Base-by-base conservation (phyloP, 768 basidiomycete species). In the Hypholoma fasciculare region DNA sequence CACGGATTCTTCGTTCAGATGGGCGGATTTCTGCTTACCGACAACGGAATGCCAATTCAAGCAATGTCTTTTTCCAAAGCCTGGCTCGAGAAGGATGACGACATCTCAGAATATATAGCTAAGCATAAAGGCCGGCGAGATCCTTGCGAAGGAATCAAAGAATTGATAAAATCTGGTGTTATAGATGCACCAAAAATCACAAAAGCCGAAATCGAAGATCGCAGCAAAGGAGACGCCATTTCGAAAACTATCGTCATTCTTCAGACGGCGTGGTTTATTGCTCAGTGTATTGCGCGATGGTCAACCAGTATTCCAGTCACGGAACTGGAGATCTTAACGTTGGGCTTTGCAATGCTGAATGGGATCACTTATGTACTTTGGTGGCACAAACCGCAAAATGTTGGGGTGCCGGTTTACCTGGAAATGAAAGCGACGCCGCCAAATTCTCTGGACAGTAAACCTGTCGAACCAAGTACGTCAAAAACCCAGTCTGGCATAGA, bases 241-340 rank as follows among this genome's bases (percentile, higher is more conserved):
- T 66, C 74, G 2, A 79, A 79, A 46, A 66, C 58, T 0, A 20
- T 76, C 5, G 70, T 72, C 11, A 34, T 74, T 12, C 20, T 68
- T 3, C 78, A 79, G 50, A 67, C 71, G 7, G 39, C 59, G 0
- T 78, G 75, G 74, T 79, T 78, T 58, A 52, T 68, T 49, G 47
- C 67, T 17, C 70, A 75, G 43, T 67, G 68, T 50, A 64, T 72
- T 6, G 62, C 66, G 1, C 67, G 76, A 7, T 39, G 56, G 36
- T 37, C 17, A 3, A 50, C 68, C 19, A 38, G 53, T n/a, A 63
- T 78, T 12, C 62, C 70, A 2, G 47, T 74, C 13, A 74, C 73
- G 7, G 67, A 74, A 36, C 65, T 78, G 13, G 74, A 78, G 58
- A 58, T 76, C 13, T 60, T 69, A 5, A 78, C 77, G 1, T 27